A percentile compares a stretch with the other conserved stretches of the same genome.
Conservation (phyloP, 441 rosid species). For the Mallotus japonicus region DNA sequence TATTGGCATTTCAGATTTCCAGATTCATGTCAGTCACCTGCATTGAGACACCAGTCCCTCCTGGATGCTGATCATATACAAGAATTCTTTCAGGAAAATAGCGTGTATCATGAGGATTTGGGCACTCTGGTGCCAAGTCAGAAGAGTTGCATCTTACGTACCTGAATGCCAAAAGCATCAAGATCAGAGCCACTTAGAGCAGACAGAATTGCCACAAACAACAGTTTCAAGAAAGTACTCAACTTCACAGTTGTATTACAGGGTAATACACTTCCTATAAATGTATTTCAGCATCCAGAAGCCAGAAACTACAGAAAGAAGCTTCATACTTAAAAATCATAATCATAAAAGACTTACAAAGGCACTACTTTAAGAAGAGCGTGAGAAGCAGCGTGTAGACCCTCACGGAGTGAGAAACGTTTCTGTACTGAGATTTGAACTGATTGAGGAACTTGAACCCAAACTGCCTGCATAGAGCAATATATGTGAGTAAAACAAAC, state of each 20-base stretch:
- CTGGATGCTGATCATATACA: conserved; percentile 84
- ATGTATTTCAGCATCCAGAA: too few species aligned
- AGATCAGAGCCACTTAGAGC: not conserved
- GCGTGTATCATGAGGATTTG: conserved; percentile 58
- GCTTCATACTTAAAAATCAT: conserved; percentile 2
- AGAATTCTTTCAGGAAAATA: conserved; percentile 73
- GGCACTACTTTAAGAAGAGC: conserved; percentile 84
- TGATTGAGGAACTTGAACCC: conserved; percentile 77
- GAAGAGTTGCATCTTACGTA: conserved; percentile 74
- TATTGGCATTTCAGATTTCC: not conserved
- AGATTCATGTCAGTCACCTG: conserved; percentile 47
- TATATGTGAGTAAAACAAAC: not conserved
- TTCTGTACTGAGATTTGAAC: conserved; percentile 42
- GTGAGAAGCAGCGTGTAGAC: conserved; percentile 94
- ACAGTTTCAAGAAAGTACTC: not conserved
- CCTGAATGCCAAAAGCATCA: conserved; percentile 41
- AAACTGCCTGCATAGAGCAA: conserved; percentile 59
- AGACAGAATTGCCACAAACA: not conserved
- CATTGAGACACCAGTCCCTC: conserved; percentile 85
- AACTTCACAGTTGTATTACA: not conserved
- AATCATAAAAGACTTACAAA: conserved; percentile 43
- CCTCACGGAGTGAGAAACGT: conserved; percentile 51
- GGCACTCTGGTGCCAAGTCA: conserved; percentile 96
- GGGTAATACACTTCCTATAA: too few species aligned
- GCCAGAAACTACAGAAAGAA: not conserved